phyloP scores from a whole-genome alignment of 208 protist genomes.

The Crithidia bombi region DNA sequence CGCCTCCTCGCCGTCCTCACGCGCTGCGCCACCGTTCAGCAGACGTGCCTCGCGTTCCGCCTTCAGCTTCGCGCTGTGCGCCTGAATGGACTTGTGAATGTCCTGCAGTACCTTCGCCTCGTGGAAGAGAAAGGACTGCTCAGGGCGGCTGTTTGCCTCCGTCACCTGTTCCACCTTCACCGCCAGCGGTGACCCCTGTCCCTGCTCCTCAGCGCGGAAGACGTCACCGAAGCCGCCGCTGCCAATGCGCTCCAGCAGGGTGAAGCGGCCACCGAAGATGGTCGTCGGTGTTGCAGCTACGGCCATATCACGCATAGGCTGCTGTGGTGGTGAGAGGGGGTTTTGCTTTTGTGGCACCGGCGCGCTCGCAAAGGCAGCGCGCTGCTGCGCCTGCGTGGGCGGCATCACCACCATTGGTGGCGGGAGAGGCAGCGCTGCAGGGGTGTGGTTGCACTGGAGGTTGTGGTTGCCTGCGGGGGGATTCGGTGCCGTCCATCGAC shows the following conservation, averaged over 20 bases:
- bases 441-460: neutral
- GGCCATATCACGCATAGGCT: neutral
- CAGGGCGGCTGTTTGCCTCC: constrained; percentile 34
- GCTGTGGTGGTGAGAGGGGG: constrained; percentile 2
- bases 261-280: constrained; percentile 61
- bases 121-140: constrained; percentile 97
- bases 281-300: neutral
- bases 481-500: constrained; percentile 4
- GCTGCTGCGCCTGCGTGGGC: neutral
- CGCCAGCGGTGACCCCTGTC: constrained; percentile 39
- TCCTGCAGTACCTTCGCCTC: constrained; percentile 94
- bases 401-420: neutral
- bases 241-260: constrained; percentile 86
- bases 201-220: constrained; percentile 75
- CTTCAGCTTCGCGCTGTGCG: constrained; percentile 5
- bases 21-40: neutral
- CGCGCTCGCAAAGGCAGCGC: neutral
- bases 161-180: constrained; percentile 61
- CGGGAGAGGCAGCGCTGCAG: neutral
- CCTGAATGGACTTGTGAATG: constrained; percentile 61
- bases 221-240: constrained; percentile 98
- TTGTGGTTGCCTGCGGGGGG: neutral
- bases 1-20: neutral
- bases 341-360: neutral
- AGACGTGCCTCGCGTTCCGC: neutral